A percentile compares a stretch with the other conserved stretches of the same genome.
Conservation (phyloP, 192 early-diverging fungal species). For the Phlyctochytrium planicorne region DNA sequence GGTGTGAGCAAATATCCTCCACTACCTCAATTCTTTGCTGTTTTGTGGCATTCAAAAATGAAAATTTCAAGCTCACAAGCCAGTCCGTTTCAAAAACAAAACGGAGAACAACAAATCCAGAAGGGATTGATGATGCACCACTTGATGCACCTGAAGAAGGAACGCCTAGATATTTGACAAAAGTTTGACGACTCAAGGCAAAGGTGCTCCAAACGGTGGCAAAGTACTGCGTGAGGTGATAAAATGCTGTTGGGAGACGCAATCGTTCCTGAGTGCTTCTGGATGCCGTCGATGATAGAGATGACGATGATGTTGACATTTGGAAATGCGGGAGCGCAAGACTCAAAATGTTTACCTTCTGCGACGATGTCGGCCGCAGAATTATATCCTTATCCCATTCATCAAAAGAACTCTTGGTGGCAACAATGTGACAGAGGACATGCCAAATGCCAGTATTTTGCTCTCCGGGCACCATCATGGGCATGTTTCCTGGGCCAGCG, state of each 20-base stretch:
- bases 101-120: constrained; percentile 43
- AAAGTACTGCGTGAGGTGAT: constrained; percentile 38
- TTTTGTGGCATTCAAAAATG: constrained; percentile 49
- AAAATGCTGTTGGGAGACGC: constrained; percentile 26
- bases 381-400: constrained; percentile 37
- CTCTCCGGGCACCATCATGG: background rate
- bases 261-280: constrained; percentile 7
- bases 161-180: constrained; percentile 30
- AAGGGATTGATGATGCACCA: constrained; percentile 10
- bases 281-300: background rate
- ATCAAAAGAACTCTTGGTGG: constrained; percentile 30
- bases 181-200: constrained; percentile 23
- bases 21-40: background rate
- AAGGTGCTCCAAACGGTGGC: constrained; percentile 39
- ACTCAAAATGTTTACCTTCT: too few relatives aligned
- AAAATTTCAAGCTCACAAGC: constrained; percentile 30
- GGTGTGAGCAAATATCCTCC: too few relatives aligned
- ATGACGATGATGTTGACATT: background rate
- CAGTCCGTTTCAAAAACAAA: constrained; percentile 45
- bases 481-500: background rate
- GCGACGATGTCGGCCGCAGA: constrained; percentile 35
- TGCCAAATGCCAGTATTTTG: constrained; percentile 37
- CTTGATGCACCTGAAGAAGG: background rate
- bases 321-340: too few relatives aligned
- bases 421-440: constrained; percentile 39